Base-by-base conservation (phyloP, 768 basidiomycete species). In the Tricholoma saponaceum region DNA sequence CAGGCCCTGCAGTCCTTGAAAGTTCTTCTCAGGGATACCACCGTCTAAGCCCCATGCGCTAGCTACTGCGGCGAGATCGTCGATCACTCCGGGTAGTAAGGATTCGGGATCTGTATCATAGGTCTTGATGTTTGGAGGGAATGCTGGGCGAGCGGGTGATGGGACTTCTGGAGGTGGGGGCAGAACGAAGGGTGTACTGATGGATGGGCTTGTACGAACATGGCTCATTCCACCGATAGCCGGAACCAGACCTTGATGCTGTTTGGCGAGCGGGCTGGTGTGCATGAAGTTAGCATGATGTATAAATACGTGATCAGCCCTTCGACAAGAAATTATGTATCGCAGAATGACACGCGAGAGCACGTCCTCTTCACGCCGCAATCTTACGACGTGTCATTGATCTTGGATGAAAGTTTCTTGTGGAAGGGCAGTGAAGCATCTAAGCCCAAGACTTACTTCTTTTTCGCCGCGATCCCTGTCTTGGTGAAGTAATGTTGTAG, bases 401-500 rank as follows among this genome's bases (percentile, higher is more conserved):
- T 9, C 16, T 50, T 28, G 26, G 28, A 30, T n/a, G 14, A 18
- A 18, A 50, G 26, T 18, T n/a, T 50, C 47, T 30, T 6, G 47
- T 49, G 28, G 26, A 50, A 50, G 47, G 47, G 12, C 16, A 18
- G 47, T 50, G 16, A 9, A 30, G 22, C 54, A 58, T 14, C 32
- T 37, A 3, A 28, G 55, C 61, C 23, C 52, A 26, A 35, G 32
- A 77, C 87, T 74, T 73, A 89, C 92, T 83, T 82, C 72, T 80
- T 80, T 75, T 86, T 84, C 32, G 87, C 79, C 23, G 79, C 80
- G 55, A 94, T 80, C 1, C 92, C 92, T 0, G 90, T 85, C 80
- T 94, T 94, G 7, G 90, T 92, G 66, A 95, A 98, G 69, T 95
- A 95, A 66, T 95, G 88, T 72, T 98, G 95, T 41, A 98, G 81